Base-by-base conservation (phyloP, 345 rosid species). In the Salix udensis region DNA sequence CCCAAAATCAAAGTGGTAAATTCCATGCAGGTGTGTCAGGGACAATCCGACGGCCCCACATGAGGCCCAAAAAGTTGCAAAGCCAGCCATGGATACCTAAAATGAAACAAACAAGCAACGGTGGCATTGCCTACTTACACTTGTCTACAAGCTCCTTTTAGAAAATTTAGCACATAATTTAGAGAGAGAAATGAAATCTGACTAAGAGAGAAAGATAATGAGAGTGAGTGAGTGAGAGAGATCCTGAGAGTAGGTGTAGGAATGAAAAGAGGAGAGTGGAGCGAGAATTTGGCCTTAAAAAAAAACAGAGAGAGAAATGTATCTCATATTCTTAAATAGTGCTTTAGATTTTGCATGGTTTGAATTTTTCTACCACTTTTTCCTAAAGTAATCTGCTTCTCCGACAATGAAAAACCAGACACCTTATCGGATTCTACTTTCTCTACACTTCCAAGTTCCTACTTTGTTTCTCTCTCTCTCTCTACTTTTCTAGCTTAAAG, bases 271-370 rank as follows among this genome's bases (percentile, higher is more conserved):
- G 85, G 84, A 74, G 82, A 75, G 86, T 81, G 77, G 86, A 86
- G 85, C 88, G 86, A 86, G 85, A 85, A 82, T 82, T 69, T 79
- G 82, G 87, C 79, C 89, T 75, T 13, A 1, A 44, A 14, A 75
- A 52, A 55, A 67, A 86, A 73, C 37, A 65, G 55, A 58, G 58
- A 78, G 46, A 67, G 65, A 40, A 40, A 40, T 40, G 13, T 40
- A 76, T 74, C 77, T 46, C 2, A 5, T 2, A 31, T 50, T 52
- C 5, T 40, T 53, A 30, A 39, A 28, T 74, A 1, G 34, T 78
- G 30, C 52, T 37, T 53, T 77, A 71, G 79, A 79, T 80, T 71
- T 87, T 15, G 82, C 80, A 67, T 77, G 74, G 73, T 68, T 79
- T 84, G 71, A 15, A 46, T 40, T 10, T 10, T 40, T 40, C 44